These are phyloP conservation scores for Wallacemonas sp. DNA, from an alignment of 208 protist species.

Conservation along the genomic window DNA sequence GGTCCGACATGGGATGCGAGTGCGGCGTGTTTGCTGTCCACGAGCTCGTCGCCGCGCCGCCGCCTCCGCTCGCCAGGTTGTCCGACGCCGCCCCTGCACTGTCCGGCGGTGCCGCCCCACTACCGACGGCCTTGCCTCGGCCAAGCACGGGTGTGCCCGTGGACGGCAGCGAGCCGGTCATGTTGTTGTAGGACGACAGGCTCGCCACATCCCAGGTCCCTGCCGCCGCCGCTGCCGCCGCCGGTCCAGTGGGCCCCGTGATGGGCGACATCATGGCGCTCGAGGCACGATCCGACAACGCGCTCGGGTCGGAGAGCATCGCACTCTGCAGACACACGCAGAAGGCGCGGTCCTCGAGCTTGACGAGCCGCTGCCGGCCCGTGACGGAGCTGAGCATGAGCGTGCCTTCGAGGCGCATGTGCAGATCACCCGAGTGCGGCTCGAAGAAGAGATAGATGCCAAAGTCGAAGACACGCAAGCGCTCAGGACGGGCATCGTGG, in stretches of 20 bases:
- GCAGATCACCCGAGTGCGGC: slow-evolving; percentile 73
- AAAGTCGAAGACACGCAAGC: slow-evolving; percentile 63
- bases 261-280: slow-evolving; percentile 2
- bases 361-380: slow-evolving; percentile 30
- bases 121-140: neutral
- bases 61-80: slow-evolving; percentile 15
- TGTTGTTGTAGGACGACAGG: slow-evolving; percentile 5
- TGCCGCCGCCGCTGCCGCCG: neutral
- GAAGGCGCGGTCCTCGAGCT: slow-evolving; percentile 68
- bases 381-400: slow-evolving; percentile 55
- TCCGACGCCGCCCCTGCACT: neutral
- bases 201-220: slow-evolving; percentile 2
- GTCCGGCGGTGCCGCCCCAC: too few species aligned
- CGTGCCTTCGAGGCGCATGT: slow-evolving; percentile 79
- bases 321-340: slow-evolving; percentile 58
- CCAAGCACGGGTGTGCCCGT: neutral
- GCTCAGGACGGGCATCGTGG: slow-evolving; percentile 28
- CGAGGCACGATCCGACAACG: neutral
- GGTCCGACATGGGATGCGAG: neutral
- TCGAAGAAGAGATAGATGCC: slow-evolving; percentile 70
- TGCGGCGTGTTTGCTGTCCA: slow-evolving; percentile 19
- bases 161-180: slow-evolving; percentile 1
- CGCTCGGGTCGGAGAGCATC: neutral
- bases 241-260: neutral
- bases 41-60: slow-evolving; percentile 13